Percentiles rank a stretch among this genome's conserved stretches.
These are phyloP conservation scores for Sodiomyces alkalinus DNA, from an alignment of 2,329 filamentous ascomycete species.

Conservation along the genomic window DNA sequence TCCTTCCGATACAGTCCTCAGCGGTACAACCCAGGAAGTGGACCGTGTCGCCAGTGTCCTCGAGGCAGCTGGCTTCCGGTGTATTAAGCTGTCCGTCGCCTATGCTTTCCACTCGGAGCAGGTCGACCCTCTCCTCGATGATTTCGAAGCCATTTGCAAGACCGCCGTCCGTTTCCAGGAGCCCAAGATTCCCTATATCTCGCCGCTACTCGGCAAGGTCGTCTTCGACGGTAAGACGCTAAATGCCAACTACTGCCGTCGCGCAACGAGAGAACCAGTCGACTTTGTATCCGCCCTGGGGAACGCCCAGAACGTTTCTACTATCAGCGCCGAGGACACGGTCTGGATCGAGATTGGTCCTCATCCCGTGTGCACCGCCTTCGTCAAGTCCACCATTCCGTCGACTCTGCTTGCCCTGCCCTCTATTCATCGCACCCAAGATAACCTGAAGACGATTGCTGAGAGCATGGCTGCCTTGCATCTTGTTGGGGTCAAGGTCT, in stretches of 20 bases:
- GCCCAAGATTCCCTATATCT: constrained; percentile 47
- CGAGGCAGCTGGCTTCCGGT: constrained; percentile 21
- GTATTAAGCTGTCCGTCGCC: constrained; percentile 29
- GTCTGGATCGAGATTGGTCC: constrained; percentile 57
- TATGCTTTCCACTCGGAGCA: constrained; percentile 40
- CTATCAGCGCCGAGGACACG: constrained; percentile 44
- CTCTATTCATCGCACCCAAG: constrained; percentile 48
- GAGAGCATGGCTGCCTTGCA: constrained; percentile 42
- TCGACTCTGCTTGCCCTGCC: constrained; percentile 34
- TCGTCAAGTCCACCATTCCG: constrained; percentile 45
- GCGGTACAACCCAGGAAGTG: constrained; percentile 26
- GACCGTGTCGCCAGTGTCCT: constrained; percentile 24
- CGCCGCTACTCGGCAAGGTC: constrained; percentile 43
- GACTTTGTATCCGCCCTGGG: constrained; percentile 47
- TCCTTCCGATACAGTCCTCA: constrained; percentile 59
- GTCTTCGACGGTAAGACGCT: constrained; percentile 30
- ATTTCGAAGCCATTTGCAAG: constrained; percentile 29
- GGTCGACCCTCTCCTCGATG: constrained; percentile 38
- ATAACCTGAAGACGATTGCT: constrained; percentile 49
- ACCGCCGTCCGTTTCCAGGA: constrained; percentile 19
- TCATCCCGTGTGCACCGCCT: constrained; percentile 50
- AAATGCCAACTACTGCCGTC: constrained; percentile 41
- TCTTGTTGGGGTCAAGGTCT: constrained; percentile 43
- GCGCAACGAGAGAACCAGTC: constrained; percentile 48
- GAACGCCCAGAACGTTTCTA: constrained; percentile 32